phyloP scores from a whole-genome alignment of 2,329 filamentous ascomycete species.

The Podosphaera fusca region DNA sequence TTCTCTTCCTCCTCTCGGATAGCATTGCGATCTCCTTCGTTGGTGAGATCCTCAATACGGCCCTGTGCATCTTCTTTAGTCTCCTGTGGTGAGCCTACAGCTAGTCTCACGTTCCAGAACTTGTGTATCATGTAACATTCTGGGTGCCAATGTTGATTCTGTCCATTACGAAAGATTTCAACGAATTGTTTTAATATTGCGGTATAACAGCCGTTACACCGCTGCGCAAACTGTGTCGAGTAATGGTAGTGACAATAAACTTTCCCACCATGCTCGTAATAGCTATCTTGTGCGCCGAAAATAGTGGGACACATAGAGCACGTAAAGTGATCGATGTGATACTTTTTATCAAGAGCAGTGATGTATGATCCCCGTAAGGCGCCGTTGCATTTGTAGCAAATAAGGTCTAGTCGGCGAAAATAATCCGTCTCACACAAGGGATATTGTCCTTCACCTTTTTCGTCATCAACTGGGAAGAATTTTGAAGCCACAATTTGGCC shows the following conservation, averaged over 20 bases:
- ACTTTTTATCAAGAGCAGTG: conserved; percentile 89
- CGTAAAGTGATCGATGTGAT: conserved; percentile 97
- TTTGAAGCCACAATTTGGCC: conserved; percentile 94
- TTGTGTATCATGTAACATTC: conserved; percentile 99
- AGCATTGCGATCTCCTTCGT: conserved; percentile 44
- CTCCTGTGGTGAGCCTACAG: conserved; percentile 17
- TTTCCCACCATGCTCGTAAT: conserved; percentile 90
- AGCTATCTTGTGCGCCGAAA: conserved; percentile 96
- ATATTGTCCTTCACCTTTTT: conserved; percentile 66
- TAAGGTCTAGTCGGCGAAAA: conserved; percentile 70
- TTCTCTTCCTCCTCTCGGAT: conserved; percentile 73
- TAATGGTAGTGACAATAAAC: conserved; percentile 99
- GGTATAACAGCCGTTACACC: conserved; percentile 90
- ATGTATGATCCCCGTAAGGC: conserved; percentile 93
- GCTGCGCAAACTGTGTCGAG: conserved; percentile 86
- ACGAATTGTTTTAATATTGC: conserved; percentile 98
- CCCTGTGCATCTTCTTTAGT: conserved; percentile 20
- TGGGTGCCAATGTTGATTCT: conserved; percentile 98
- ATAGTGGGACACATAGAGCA: conserved; percentile 92
- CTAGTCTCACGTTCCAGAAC: conserved; percentile 90
- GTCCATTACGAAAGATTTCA: conserved; percentile 91
- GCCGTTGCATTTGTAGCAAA: conserved; percentile 81
- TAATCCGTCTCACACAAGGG: conserved; percentile 96
- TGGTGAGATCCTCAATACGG: conserved; percentile 23
- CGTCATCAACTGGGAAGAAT: conserved; percentile 91